Percentiles rank a stretch among this genome's conserved stretches.
Conservation (phyloP, 2,329 filamentous ascomycete species). For the Byssochlamys sp. region DNA sequence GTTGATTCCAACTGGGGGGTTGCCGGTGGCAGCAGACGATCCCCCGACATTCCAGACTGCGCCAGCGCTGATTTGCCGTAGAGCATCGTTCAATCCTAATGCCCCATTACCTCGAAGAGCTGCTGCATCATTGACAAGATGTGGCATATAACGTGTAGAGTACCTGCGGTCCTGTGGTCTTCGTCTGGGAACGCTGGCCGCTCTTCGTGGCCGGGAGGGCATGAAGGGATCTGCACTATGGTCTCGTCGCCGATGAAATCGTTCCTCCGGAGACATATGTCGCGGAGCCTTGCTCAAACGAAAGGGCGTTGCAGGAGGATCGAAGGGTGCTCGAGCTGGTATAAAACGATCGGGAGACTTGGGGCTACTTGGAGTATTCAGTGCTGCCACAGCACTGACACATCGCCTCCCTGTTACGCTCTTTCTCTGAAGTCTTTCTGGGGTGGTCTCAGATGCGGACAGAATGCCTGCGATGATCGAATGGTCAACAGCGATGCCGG, state of each 20-base stretch:
- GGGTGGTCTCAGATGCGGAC: background rate
- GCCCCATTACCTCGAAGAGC: conserved; percentile 6
- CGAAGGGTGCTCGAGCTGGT: conserved; percentile 35
- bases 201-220: conserved; percentile 24
- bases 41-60: conserved; percentile 71
- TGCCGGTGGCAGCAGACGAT: conserved; percentile 46
- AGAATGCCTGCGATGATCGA: background rate
- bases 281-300: conserved; percentile 42
- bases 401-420: conserved; percentile 10
- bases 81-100: conserved; percentile 9
- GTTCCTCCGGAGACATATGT: conserved; percentile 40
- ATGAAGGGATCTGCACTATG: conserved; percentile 46
- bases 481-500: background rate
- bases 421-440: conserved; percentile 3
- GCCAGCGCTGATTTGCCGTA: conserved; percentile 53
- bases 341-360: conserved; percentile 51
- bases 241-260: conserved; percentile 34
- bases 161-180: conserved; percentile 8
- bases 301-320: conserved; percentile 40
- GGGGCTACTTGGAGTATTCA: conserved; percentile 11
- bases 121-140: conserved; percentile 20
- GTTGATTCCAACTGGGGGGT: conserved; percentile 38
- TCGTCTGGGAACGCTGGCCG: conserved; percentile 6
- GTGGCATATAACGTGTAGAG: conserved; percentile 24
- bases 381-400: conserved; percentile 5